phyloP scores from a whole-genome alignment of 192 early-diverging fungal genomes.

The Coemansia furcata region DNA sequence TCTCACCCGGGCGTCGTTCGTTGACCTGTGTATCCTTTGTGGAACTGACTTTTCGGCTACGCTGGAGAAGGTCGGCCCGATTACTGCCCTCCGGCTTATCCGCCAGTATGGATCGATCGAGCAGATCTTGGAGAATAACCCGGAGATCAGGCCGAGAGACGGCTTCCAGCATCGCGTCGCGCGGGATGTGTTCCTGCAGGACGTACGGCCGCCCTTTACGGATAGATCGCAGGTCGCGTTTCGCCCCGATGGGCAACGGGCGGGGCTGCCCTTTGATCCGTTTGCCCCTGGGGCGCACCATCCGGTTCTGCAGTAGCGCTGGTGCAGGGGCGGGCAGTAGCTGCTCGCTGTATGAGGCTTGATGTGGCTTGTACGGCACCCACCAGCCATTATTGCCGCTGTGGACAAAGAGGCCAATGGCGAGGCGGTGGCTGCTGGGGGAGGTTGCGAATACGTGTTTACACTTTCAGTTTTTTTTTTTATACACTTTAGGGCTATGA shows the following conservation, averaged over 20 bases:
- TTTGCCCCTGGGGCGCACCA: background rate
- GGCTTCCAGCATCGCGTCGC: slow-evolving; percentile 41
- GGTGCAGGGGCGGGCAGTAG: background rate
- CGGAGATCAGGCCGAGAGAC: slow-evolving; percentile 30
- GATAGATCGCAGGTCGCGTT: slow-evolving; percentile 13
- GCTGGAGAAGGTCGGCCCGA: slow-evolving; percentile 63
- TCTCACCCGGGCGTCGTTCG: slow-evolving; percentile 55
- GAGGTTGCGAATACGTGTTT: background rate
- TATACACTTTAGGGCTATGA: background rate
- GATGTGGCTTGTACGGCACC: background rate
- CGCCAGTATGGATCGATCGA: slow-evolving; percentile 64
- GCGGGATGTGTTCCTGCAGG: slow-evolving; percentile 39
- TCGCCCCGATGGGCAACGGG: background rate
- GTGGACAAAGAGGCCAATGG: background rate
- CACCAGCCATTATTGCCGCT: background rate
- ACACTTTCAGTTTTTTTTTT: background rate
- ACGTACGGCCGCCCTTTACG: slow-evolving; percentile 4
- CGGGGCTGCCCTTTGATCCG: slow-evolving; percentile 1
- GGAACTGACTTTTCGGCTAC: slow-evolving; percentile 73
- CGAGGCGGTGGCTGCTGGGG: background rate
- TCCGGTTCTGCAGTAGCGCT: background rate
- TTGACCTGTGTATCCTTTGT: slow-evolving; percentile 74
- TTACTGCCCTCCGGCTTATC: slow-evolving; percentile 60
- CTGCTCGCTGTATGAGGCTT: background rate
- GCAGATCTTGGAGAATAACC: slow-evolving; percentile 41